Percentiles rank a stretch among this genome's conserved stretches.
These are phyloP conservation scores for Diplodia intermedia DNA, from an alignment of 2,329 filamentous ascomycete genomes.

Conservation along the genomic window DNA sequence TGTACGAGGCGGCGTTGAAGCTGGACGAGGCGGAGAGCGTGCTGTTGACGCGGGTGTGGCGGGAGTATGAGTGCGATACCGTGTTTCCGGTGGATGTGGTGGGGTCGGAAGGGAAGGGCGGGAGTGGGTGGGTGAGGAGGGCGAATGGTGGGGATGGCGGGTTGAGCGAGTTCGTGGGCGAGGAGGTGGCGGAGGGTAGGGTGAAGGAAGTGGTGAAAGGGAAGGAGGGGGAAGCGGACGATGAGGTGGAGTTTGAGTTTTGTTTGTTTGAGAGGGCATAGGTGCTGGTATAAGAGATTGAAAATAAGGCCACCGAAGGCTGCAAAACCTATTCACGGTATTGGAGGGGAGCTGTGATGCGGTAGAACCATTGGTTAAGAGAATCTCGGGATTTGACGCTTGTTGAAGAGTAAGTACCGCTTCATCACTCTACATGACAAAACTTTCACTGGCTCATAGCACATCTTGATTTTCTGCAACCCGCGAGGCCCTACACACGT, in stretches of 20 bases:
- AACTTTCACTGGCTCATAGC: no score
- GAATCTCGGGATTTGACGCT: neutral
- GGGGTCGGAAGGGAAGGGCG: conserved; percentile 40
- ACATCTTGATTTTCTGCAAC: no score
- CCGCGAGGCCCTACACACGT: no score
- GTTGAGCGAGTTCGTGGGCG: conserved; percentile 70
- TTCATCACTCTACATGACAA: neutral
- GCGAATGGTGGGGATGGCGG: conserved; percentile 59
- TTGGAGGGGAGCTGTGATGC: neutral
- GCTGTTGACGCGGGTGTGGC: conserved; percentile 71
- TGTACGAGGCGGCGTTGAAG: conserved; percentile 76
- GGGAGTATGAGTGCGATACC: conserved; percentile 78
- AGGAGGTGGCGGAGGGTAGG: conserved; percentile 63
- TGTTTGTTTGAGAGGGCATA: conserved; percentile 65
- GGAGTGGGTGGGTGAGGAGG: conserved; percentile 61
- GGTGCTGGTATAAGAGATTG: neutral
- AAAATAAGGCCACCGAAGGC: neutral
- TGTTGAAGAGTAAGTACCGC: neutral
- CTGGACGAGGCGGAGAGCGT: conserved; percentile 66
- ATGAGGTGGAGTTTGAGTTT: conserved; percentile 71
- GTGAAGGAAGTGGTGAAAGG: conserved; percentile 42
- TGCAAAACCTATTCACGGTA: neutral
- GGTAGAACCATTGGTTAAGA: neutral
- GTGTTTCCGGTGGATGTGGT: conserved; percentile 70
- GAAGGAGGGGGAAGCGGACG: conserved; percentile 58